Evolutionary conservation across 768 basidiomycete species (phyloP).

Genomic region (Hericium alpestre): DNA sequence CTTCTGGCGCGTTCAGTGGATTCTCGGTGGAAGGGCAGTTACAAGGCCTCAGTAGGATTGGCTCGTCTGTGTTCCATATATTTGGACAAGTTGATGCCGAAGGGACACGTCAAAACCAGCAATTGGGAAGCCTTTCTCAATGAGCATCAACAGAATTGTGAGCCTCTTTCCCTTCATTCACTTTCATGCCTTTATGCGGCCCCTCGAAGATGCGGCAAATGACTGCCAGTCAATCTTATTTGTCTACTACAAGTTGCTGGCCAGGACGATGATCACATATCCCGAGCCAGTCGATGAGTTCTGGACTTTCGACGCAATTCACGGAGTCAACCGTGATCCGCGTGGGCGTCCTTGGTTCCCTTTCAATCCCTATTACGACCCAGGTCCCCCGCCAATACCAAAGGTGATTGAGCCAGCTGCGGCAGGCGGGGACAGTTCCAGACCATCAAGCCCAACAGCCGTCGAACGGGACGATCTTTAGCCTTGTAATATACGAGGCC

Average conservation of each 20-base stretch:
- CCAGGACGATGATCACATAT: constrained; percentile 30
- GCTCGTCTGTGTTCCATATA: constrained; percentile 57
- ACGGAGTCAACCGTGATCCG: constrained; percentile 35
- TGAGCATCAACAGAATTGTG: constrained; percentile 47
- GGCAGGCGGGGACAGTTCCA: too few species aligned
- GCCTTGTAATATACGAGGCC: too few species aligned
- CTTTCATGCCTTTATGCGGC: too few species aligned
- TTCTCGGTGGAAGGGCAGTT: constrained; percentile 61
- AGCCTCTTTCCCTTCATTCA: constrained; percentile 17
- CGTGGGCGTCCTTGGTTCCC: constrained; percentile 34
- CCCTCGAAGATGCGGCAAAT: constrained; percentile 50
- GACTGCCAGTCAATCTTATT: constrained; percentile 58
- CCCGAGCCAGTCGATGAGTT: constrained; percentile 27
- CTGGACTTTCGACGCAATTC: constrained; percentile 48
- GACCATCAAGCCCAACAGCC: too few species aligned
- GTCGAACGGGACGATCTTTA: too few species aligned
- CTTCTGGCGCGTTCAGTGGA: constrained; percentile 63
- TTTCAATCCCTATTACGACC: constrained; percentile 59
- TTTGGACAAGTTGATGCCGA: constrained; percentile 37
- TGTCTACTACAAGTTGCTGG: constrained; percentile 36
- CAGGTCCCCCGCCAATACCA: constrained; percentile 54
- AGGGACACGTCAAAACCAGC: constrained; percentile 51
- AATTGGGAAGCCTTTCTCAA: constrained; percentile 57
- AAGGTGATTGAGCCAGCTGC: too few species aligned
- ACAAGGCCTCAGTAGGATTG: constrained; percentile 49